Base-by-base conservation (phyloP, 1,284 basidiomycete species). In the Trichosporon sp. region DNA sequence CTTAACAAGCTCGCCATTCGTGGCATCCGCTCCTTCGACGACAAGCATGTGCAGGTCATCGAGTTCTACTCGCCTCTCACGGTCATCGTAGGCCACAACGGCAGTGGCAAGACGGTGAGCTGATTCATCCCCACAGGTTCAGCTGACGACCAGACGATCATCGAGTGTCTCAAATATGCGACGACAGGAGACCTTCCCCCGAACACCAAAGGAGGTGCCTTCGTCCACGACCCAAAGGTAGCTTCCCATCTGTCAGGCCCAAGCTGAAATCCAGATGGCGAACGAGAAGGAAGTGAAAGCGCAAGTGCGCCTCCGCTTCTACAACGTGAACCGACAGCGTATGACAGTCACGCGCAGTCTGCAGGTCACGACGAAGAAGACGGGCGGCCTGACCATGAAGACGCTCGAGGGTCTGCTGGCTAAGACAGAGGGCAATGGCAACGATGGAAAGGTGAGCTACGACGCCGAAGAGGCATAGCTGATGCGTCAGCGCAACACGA, bases 281-380 rank as follows among this genome's bases (percentile, higher is more conserved):
- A 93, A 94, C 73, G 92, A 96, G 81, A 96, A 95, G 77, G 94
- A 97, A 75, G 95, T 99, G 71, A 98, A 96, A 81, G 96, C 96
- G 1, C 95, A 98, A 81, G 95, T 99, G 67, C 92, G 95, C 77
- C 83, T 99, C 33, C 86, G 95, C 25, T 99, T 99, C 80, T 85
- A 86, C 74, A 92, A 95, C 61, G 90, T 92, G 23, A 94, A 94
- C 73, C 87, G 88, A 16, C 85, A 86, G 40, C 85, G 88, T 32
- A 97, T 99, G 92, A 85, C 95, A n/a, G 94, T 90, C 64, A 89
- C 91, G 29, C 87, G 96, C 62, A 95, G 95, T 74, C 79, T 99
- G 66, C 93, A 93, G 65, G 95, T 99, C 8, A 91, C 92, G 0
- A 86, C 89, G 71, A 98, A 96, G 84, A 96, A 95, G 84, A 89